Conservation (phyloP, 352 stramenopile species). For the Peronospora farinosa region DNA sequence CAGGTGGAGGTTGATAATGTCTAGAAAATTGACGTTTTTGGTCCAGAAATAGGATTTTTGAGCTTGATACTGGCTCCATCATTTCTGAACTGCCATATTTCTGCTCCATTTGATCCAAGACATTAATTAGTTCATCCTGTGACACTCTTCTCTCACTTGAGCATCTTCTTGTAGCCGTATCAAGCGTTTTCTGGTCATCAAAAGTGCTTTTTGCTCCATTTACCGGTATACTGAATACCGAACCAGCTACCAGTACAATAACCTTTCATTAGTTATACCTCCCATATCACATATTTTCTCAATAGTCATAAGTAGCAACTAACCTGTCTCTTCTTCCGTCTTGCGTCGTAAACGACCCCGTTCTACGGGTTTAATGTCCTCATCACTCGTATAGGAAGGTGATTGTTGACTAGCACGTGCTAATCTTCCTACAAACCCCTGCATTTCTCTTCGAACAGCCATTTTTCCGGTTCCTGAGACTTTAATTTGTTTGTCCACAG, state of each 20-base stretch:
- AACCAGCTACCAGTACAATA: constrained; percentile 17
- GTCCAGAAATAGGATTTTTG: background rate
- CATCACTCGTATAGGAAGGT: constrained; percentile 16
- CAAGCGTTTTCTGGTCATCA: background rate
- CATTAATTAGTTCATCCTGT: constrained; percentile 53
- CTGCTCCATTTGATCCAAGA: constrained; percentile 57
- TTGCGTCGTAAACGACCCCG: constrained; percentile 4
- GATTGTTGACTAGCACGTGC: constrained; percentile 48
- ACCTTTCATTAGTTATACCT: constrained; percentile 6
- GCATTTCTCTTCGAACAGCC: constrained; percentile 57
- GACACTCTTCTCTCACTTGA: constrained; percentile 31
- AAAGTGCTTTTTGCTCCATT: background rate
- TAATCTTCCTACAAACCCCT: constrained; percentile 61
- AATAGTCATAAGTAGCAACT: constrained; percentile 2
- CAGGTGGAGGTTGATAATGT: background rate
- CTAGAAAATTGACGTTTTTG: background rate
- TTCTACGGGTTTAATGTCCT: constrained; percentile 9
- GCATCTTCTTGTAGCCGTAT: constrained; percentile 5
- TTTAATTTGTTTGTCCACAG: constrained; percentile 71
- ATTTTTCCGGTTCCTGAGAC: constrained; percentile 65
- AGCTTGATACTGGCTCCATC: background rate
- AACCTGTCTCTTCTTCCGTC: constrained; percentile 25
- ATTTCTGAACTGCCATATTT: constrained; percentile 45
- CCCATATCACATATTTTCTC: background rate
- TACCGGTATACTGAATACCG: constrained; percentile 39